Evolutionary conservation across 331 rosid species (phyloP).

Genomic region (Rhamnella rubrinervis): DNA sequence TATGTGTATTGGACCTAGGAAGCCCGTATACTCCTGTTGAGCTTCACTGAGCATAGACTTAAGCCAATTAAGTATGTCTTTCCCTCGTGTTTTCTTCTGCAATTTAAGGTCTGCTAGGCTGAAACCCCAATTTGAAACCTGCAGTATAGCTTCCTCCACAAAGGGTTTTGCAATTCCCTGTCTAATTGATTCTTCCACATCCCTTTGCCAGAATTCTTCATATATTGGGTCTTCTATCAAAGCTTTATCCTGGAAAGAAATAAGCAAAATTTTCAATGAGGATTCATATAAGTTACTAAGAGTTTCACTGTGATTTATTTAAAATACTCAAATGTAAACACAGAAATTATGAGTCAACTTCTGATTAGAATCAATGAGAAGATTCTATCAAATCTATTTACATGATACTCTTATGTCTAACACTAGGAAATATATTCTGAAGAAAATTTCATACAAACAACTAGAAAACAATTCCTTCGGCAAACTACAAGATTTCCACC

Average conservation of each 20-base stretch:
- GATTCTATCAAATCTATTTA: too few relatives aligned
- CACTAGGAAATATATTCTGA: too few relatives aligned
- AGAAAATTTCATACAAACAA: too few relatives aligned
- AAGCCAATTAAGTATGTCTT: slow-evolving; percentile 60
- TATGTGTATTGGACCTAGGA: slow-evolving; percentile 94
- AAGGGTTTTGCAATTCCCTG: slow-evolving; percentile 75
- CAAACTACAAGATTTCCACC: too few relatives aligned
- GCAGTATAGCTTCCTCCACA: slow-evolving; percentile 87
- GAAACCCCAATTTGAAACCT: slow-evolving; percentile 95
- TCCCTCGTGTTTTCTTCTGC: slow-evolving; percentile 60
- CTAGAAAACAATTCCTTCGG: too few relatives aligned
- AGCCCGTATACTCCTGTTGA: slow-evolving; percentile 71
- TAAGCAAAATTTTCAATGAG: slow-evolving; percentile 7
- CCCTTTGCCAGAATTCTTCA: slow-evolving; percentile 99
- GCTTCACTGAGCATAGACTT: slow-evolving; percentile 61
- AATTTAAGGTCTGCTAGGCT: slow-evolving; percentile 82
- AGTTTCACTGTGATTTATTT: not conserved
- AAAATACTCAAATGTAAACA: too few relatives aligned
- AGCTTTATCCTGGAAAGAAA: slow-evolving; percentile 71
- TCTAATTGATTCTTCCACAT: slow-evolving; percentile 92
- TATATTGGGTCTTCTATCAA: slow-evolving; percentile 86
- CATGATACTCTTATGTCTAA: too few relatives aligned
- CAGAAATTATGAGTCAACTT: too few relatives aligned
- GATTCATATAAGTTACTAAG: not conserved
- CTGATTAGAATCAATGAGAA: too few relatives aligned